Conservation (phyloP, 2,329 filamentous ascomycete genomes). For the Claviceps sp. region DNA sequence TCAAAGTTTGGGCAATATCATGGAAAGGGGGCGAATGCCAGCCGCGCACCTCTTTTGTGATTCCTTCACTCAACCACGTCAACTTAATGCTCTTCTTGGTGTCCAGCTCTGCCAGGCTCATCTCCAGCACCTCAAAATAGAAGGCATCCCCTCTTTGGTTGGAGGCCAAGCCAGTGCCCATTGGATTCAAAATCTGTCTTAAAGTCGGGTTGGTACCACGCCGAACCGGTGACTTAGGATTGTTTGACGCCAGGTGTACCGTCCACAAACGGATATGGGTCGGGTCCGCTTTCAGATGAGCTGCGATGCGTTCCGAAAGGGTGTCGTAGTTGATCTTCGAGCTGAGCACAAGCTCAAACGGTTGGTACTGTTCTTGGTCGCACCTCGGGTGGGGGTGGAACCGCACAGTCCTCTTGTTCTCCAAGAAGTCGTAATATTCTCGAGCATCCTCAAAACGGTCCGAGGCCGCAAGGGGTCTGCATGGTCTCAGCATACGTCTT, state of each 20-base stretch:
- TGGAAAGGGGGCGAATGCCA: not conserved
- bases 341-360: constrained; percentile 67
- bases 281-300: constrained; percentile 60
- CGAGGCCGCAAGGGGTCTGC: constrained; percentile 14
- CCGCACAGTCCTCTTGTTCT: constrained; percentile 67
- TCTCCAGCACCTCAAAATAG: constrained; percentile 88
- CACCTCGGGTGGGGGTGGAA: constrained; percentile 58
- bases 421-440: constrained; percentile 85
- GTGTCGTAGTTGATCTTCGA: constrained; percentile 85
- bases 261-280: constrained; percentile 90
- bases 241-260: constrained; percentile 62
- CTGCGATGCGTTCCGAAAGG: constrained; percentile 69
- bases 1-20: no score
- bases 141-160: constrained; percentile 64
- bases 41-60: constrained; percentile 64
- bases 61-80: constrained; percentile 75
- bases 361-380: constrained; percentile 44
- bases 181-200: constrained; percentile 62
- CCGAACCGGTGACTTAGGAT: constrained; percentile 67
- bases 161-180: constrained; percentile 50
- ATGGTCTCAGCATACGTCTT: not conserved
- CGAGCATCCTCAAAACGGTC: constrained; percentile 58
- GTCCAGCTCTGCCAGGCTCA: constrained; percentile 84
- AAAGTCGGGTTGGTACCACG: constrained; percentile 59
- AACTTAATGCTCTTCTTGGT: constrained; percentile 81